These are phyloP conservation scores for Canavalia ensiformis DNA, from an alignment of 306 rosid species.

Conservation along the genomic window DNA sequence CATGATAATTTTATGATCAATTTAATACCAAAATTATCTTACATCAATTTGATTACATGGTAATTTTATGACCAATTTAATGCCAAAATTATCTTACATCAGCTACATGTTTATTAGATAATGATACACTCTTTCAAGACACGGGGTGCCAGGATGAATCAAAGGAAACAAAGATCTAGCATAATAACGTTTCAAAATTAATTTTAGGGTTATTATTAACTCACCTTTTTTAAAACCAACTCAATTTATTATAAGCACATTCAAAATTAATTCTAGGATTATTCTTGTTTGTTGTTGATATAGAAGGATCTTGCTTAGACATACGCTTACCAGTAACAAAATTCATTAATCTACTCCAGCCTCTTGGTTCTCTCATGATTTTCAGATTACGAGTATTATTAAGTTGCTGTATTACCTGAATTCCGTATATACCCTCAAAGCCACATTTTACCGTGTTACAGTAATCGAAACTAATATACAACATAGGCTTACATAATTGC, in stretches of 20 bases:
- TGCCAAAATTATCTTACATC: not conserved
- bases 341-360: not conserved
- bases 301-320: not conserved
- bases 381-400: conserved; percentile 19
- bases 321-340: conserved; percentile 19
- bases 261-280: not conserved
- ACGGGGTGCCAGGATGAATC: no score
- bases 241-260: not conserved
- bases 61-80: not conserved
- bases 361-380: not conserved
- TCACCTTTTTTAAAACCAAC: not conserved
- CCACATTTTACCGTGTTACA: conserved; percentile 40
- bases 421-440: conserved; percentile 47
- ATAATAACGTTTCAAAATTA: no score
- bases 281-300: not conserved
- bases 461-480: conserved; percentile 65
- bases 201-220: not conserved
- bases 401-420: conserved; percentile 45
- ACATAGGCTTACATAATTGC: conserved; percentile 55
- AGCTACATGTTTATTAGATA: not conserved
- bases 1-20: no score
- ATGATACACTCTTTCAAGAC: not conserved
- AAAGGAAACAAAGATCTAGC: not conserved
- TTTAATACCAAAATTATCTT: no score
- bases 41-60: no score